A percentile compares a stretch with the other conserved stretches of the same genome.
These are phyloP conservation scores for Athelia sp. DNA, from an alignment of 1,284 basidiomycete species.

Conservation along the genomic window DNA sequence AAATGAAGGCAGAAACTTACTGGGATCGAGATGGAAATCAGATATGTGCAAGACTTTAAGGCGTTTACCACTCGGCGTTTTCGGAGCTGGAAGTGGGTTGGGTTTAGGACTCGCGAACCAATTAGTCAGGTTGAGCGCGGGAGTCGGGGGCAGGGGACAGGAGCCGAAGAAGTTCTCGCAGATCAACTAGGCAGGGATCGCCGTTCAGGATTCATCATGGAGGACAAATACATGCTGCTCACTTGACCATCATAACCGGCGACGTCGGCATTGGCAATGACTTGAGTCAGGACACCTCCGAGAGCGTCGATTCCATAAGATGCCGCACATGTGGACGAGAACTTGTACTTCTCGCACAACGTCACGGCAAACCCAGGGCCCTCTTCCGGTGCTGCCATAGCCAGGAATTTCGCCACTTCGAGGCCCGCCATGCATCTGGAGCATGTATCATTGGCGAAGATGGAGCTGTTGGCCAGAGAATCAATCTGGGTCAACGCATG, in stretches of 20 bases:
- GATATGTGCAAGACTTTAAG: conserved; percentile 75
- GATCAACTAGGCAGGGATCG: conserved; percentile 35
- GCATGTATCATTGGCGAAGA: conserved; percentile 49
- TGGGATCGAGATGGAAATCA: conserved; percentile 76
- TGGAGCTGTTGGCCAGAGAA: conserved; percentile 44
- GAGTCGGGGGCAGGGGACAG: conserved; percentile 46
- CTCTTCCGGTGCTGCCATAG: conserved; percentile 58
- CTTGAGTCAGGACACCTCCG: conserved; percentile 62
- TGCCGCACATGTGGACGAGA: conserved; percentile 46
- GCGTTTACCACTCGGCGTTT: conserved; percentile 54
- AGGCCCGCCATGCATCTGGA: conserved; percentile 59
- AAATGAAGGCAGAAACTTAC: conserved; percentile 28
- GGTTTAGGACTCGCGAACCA: conserved; percentile 72
- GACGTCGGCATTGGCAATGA: conserved; percentile 60
- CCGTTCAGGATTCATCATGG: conserved; percentile 1
- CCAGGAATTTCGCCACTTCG: conserved; percentile 61
- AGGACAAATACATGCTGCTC: conserved; percentile 13
- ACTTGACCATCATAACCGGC: conserved; percentile 69
- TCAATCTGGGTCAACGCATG: conserved; percentile 51
- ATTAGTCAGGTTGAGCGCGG: conserved; percentile 45
- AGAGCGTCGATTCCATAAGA: conserved; percentile 43
- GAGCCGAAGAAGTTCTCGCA: conserved; percentile 50
- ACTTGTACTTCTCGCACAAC: conserved; percentile 58
- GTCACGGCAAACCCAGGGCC: conserved; percentile 54
- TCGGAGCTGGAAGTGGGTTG: conserved; percentile 49